These are phyloP conservation scores for Ustilago bromivora DNA, from an alignment of 1,284 basidiomycete species.

Conservation along the genomic window DNA sequence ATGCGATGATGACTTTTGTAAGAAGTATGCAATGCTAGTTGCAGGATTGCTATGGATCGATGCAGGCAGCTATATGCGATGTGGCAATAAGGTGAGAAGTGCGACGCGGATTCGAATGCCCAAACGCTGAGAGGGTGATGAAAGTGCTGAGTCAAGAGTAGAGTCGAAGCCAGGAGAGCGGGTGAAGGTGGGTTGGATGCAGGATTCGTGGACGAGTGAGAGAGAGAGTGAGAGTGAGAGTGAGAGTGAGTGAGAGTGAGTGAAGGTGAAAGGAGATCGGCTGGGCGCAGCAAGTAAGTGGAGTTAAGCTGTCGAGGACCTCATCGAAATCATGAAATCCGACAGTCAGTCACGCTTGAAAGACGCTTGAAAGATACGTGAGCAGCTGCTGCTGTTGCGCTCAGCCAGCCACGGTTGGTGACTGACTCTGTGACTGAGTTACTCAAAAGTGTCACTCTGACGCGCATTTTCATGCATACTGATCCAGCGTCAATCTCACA, in stretches of 20 bases:
- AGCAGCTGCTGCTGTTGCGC: not conserved
- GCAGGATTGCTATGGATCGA: not conserved
- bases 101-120: not conserved
- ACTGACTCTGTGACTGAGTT: not conserved
- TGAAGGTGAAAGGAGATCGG: not conserved
- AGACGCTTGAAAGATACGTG: not conserved
- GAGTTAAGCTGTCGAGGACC: not conserved
- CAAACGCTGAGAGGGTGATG: not conserved
- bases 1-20: not conserved
- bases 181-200: not conserved
- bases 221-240: not conserved
- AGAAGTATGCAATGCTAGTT: not conserved
- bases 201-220: not conserved
- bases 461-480: not conserved
- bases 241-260: not conserved
- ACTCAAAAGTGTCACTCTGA: not conserved
- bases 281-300: not conserved
- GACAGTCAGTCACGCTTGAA: too few relatives aligned
- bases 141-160: slow-evolving; percentile 8
- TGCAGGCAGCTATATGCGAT: not conserved
- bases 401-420: not conserved
- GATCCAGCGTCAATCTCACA: not conserved
- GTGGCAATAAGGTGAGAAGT: slow-evolving; percentile 2
- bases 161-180: not conserved
- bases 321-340: too few relatives aligned